phyloP scores from a whole-genome alignment of 495 filamentous ascomycete species.

The Staphylotrichum longicolle region DNA sequence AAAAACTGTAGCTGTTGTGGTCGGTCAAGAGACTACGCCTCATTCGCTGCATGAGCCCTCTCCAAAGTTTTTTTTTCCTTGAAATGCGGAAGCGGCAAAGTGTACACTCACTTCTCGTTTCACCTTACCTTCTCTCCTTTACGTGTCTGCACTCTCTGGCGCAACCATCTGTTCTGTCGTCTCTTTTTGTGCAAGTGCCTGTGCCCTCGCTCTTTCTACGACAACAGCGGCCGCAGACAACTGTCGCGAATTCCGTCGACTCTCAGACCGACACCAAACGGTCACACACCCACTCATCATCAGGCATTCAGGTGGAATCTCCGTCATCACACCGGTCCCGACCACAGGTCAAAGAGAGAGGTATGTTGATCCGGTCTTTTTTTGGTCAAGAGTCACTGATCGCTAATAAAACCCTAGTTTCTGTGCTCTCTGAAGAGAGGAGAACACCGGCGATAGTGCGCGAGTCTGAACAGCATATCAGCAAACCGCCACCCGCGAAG shows the following conservation, averaged over 20 bases:
- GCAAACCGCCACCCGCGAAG: background rate
- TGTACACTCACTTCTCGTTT: background rate
- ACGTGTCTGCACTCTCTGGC: background rate
- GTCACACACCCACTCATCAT: background rate
- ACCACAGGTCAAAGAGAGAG: no score
- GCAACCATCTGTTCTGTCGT: no score
- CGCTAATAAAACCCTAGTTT: background rate
- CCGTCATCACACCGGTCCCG: no score
- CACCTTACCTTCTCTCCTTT: background rate
- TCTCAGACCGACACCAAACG: background rate
- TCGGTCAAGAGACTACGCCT: background rate
- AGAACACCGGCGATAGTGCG: background rate
- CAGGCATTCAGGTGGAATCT: no score
- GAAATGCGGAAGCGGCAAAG: slow-evolving; percentile 7
- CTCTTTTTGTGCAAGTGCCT: no score
- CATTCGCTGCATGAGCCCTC: slow-evolving; percentile 1
- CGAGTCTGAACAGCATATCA: background rate
- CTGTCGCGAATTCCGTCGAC: background rate
- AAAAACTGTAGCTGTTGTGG: background rate
- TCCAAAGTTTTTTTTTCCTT: background rate
- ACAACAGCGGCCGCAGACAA: background rate
- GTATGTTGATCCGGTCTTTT: no score
- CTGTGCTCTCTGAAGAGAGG: background rate
- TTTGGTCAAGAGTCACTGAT: no score
- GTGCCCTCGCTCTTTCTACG: background rate